Conservation (phyloP, 768 basidiomycete species). For the Rhodotorula kratochvilovae region DNA sequence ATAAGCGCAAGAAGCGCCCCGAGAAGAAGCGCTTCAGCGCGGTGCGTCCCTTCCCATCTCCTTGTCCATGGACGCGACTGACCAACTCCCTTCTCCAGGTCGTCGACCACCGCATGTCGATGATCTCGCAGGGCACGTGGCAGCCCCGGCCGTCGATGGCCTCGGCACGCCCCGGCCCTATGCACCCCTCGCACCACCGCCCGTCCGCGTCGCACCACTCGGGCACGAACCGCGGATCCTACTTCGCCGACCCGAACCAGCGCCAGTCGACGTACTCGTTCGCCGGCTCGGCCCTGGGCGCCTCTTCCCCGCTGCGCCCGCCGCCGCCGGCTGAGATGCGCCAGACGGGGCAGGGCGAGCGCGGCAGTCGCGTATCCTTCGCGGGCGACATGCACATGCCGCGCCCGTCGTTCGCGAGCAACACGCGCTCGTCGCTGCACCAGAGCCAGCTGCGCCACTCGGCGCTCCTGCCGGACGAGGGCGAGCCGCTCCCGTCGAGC, state of each 20-base stretch:
- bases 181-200: conserved; percentile 18
- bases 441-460: conserved; percentile 17
- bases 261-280: conserved; percentile 34
- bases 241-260: conserved; percentile 15
- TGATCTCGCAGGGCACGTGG: conserved; percentile 39
- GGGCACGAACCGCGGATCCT: conserved; percentile 19
- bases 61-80: neutral
- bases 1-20: conserved; percentile 19
- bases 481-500: neutral
- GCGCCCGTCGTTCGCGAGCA: conserved; percentile 6
- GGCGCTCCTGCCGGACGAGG: neutral
- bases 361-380: conserved; percentile 20
- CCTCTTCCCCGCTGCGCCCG: conserved; percentile 6
- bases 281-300: conserved; percentile 1
- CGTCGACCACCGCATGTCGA: conserved; percentile 41
- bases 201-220: conserved; percentile 28
- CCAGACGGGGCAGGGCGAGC: conserved; percentile 30
- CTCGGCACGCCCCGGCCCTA: neutral
- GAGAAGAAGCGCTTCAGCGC: conserved; percentile 36
- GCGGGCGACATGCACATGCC: neutral
- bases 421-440: conserved; percentile 12
- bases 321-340: conserved; percentile 32
- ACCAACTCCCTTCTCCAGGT: conserved; percentile 13
- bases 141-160: conserved; percentile 37
- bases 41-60: neutral